Base-by-base conservation (phyloP, 306 rosid genomes). In the Quercus alba region DNA sequence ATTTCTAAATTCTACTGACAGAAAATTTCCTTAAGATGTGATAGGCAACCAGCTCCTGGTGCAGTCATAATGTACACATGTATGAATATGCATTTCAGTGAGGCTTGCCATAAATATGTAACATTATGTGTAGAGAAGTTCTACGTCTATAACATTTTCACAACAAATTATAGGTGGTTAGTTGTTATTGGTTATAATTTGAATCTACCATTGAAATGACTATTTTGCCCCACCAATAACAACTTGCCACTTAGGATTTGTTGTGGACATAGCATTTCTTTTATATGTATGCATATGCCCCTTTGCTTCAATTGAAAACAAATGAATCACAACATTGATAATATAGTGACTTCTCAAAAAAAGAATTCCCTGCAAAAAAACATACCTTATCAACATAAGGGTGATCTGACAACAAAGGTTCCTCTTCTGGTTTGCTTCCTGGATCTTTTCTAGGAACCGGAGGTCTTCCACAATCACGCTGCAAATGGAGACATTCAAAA, bases 381-480 rank as follows among this genome's bases (percentile, higher is more conserved):
- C 70, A 58, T 74, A 91, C 99, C 98, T 90, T 91, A 7, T 93
- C 96, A 72, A 93, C 99, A 11, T 89, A 95, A 72, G 98, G 98
- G 84, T 95, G 99, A 80, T 95, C 86, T 75, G 99, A 95, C 90
- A 93, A 31, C 66, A 95, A 75, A 81, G 91, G 83, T 82, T 90
- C 99, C 81, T 95, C 98, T 75, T 73, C 97, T 54, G 98, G 99
- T 56, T 86, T 95, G 86, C 88, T 94, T 81, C 84, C 89, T 35
- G 96, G 97, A 77, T 91, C 93, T 86, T 89, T 95, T 80, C 96
- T 89, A 57, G 99, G 98, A 78, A 93, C 66, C 5, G 99, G 99
- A 77, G 97, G 94, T 70, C 99, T 87, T 84, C 97, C 94, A 88
- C 91, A 75, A 80, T 93, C 96, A 81, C 90, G 98, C 99, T 95